phyloP scores from a whole-genome alignment of 202 grass and related monocot genomes.

The Zoysia matrella region DNA sequence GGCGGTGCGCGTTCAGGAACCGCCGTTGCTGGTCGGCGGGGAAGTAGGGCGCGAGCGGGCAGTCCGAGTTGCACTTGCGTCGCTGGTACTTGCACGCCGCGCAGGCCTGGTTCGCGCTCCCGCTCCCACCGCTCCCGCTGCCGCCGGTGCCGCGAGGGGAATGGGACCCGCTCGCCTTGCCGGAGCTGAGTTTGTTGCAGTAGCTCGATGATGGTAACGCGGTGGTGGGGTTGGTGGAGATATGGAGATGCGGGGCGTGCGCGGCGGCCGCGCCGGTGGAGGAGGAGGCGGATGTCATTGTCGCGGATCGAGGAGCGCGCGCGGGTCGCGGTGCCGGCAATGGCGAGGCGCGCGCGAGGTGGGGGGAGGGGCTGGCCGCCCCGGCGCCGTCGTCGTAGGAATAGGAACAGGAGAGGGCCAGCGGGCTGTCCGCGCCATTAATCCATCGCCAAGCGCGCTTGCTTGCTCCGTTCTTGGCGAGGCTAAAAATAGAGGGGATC shows the following conservation, averaged over 20 bases:
- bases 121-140: neutral
- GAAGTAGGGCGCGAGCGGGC: slow-evolving; percentile 71
- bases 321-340: slow-evolving; percentile 7
- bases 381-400: slow-evolving; percentile 60
- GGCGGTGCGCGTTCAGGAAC: slow-evolving; percentile 66
- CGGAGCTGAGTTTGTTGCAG: neutral
- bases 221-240: neutral
- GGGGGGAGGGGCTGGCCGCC: slow-evolving; percentile 40
- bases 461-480: too few relatives aligned
- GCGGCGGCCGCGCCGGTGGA: slow-evolving; percentile 3
- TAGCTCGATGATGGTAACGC: neutral
- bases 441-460: neutral
- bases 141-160: neutral
- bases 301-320: neutral
- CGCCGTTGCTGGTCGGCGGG: slow-evolving; percentile 59
- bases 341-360: slow-evolving; percentile 24
- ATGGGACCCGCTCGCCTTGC: neutral
- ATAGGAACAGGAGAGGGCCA: slow-evolving; percentile 42
- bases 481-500: neutral
- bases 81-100: slow-evolving; percentile 60
- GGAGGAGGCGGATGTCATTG: slow-evolving; percentile 47
- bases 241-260: slow-evolving; percentile 26
- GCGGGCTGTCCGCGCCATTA: slow-evolving; percentile 36
- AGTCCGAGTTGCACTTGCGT: slow-evolving; percentile 42
- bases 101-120: slow-evolving; percentile 54